Base-by-base conservation (phyloP, 2,329 filamentous ascomycete genomes). In the Cladosporium sp. region DNA sequence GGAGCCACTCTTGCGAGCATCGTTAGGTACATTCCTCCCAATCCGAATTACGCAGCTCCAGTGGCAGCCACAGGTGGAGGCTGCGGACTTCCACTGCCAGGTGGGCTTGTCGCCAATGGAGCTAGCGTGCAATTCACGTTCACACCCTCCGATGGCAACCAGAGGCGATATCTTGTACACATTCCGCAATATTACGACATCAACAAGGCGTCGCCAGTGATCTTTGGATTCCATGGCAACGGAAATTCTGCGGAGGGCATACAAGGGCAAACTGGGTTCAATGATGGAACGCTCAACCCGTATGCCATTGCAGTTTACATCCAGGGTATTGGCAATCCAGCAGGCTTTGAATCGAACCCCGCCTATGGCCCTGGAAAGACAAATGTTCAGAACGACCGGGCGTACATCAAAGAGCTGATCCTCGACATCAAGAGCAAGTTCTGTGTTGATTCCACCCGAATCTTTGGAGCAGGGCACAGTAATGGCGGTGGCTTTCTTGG, bases 401-500 rank as follows among this genome's bases (percentile, higher is more conserved):
- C 58, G 4, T 76, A 75, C 56, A 69, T 68, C 8, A 57, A 69
- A 4, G 66, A 70, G 39, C 63, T 77, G 19, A 58, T 73, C 39
- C 57, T 64, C 8, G 54, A 69, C 25, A 53, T 77, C 4, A 59
- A 68, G 43, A 54, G 59, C 5, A 60, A 55, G 3, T 74, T 72
- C 57, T 78, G 74, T 55, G 65, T 78, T 51, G 71, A 77, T 52
- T 56, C 62, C 2, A 61, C 60, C 0, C 69, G 68, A 7, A 66
- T 78, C 32, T 76, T 75, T 49, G 68, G 68, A 3, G 63, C 67
- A 0, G 74, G 74, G 35, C 78, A 80, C 54, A 80, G 71, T 55
- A 79, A 81, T 38, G 78, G 77, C 3, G 79, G 75, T 2, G 78
- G 72, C 5, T 72, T 75, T 19, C 69, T 68, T 5, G 70, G 67